Evolutionary conservation across 495 filamentous ascomycete genomes (phyloP), one percentile per base, ranked within the genome.

Genomic region (Xylaria grammica): DNA sequence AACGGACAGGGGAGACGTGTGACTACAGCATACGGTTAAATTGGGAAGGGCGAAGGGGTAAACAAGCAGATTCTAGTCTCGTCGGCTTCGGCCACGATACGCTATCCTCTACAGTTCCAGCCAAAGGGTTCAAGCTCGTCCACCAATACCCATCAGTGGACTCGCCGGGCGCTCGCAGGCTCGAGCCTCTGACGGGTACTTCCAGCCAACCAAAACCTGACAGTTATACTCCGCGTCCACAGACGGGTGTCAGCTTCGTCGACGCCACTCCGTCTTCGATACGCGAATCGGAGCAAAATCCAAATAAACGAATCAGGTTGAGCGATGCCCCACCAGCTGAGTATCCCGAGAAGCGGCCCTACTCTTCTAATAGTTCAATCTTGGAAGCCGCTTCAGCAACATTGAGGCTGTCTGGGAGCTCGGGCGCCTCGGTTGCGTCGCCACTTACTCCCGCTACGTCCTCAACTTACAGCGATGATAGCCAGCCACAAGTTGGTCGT

Each of bases 21-120:
- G 92, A 96, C 75, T 96, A 95, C 78, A 92, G 87, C 73, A 90
- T 95, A 71, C 83, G 89, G 19, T 77, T 96, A 67, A 94, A 93
- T 68, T 95, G 92, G 92, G 90, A 89, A 60, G 91, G 92, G 34
- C 82, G 91, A 57, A 80, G 81, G 42, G 76, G 80, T 63, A 86
- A 85, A 65, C 80, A 79, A 65, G 73, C 77, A 29, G 77, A 77
- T 61, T 56, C 68, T 10, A 66, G 62, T 30, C 26, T 68, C 3
- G 49, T 74, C 36, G 76, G 77, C 67, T 69, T 71, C 32, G 68
- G 74, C 65, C 73, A 69, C 44, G 77, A 76, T 53, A 69, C 78
- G 61, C 63, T 75, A 57, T 77, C 79, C 58, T 69, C 77, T 55
- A 72, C 76, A 52, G 69, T 81, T 40, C 79, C 78, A 38, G 74